These are phyloP conservation scores for Xerophyta viscosa DNA, from an alignment of 106 monocot genomes.

Conservation along the genomic window DNA sequence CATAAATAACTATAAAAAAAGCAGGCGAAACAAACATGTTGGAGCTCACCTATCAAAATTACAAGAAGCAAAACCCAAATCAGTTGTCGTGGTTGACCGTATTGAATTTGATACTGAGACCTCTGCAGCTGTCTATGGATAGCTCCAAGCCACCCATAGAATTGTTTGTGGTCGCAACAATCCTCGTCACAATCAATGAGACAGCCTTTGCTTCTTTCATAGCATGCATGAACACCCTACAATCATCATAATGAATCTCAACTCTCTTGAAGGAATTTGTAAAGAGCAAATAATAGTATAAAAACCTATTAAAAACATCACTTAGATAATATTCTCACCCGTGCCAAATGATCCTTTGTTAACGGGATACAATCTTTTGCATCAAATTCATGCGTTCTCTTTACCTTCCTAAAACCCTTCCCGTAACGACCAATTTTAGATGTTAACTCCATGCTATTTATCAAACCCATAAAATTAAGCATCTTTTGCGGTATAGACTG, in stretches of 20 bases:
- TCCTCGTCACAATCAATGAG: constrained; percentile 33
- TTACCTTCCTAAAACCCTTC: constrained; percentile 45
- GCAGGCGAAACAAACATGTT: no score
- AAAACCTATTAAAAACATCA: no score
- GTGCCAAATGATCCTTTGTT: constrained; percentile 26
- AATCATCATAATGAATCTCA: neutral
- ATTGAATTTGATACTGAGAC: constrained; percentile 61
- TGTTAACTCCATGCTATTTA: constrained; percentile 25
- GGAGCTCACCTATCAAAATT: constrained; percentile 39
- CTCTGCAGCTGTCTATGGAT: constrained; percentile 51
- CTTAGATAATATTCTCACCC: constrained; percentile 17
- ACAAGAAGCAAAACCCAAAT: constrained; percentile 21
- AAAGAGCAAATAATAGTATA: no score
- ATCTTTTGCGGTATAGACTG: constrained; percentile 20
- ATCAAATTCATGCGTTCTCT: constrained; percentile 12
- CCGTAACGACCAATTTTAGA: constrained; percentile 33
- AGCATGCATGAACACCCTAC: constrained; percentile 33
- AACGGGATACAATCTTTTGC: constrained; percentile 34
- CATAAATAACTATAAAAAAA: no score
- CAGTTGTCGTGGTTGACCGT: constrained; percentile 29
- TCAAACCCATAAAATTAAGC: constrained; percentile 25
- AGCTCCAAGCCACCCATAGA: constrained; percentile 43
- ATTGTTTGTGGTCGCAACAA: constrained; percentile 25
- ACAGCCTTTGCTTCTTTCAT: constrained; percentile 48
- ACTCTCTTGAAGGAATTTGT: no score